Percentiles rank a stretch among this genome's conserved stretches.
Evolutionary conservation across 495 filamentous ascomycete genomes (phyloP).

Genomic region (Aspergillus ellipticus): DNA sequence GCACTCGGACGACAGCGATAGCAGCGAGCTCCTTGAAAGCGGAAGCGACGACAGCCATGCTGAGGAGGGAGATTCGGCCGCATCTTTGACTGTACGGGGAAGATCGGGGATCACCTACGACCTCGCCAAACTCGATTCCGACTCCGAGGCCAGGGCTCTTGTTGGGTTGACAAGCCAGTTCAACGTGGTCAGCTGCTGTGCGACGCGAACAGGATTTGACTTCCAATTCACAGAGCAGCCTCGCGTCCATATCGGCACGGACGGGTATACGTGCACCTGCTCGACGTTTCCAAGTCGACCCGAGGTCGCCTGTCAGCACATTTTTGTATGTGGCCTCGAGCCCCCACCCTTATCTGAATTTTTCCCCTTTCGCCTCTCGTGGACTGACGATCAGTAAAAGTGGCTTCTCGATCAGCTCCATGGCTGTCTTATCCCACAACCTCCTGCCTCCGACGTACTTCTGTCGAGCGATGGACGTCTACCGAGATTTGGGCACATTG

Average conservation of each 20-base stretch:
- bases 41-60: constrained; percentile 19
- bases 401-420: constrained; percentile 47
- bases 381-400: constrained; percentile 18
- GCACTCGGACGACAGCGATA: constrained; percentile 9
- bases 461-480: constrained; percentile 34
- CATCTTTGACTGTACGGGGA: constrained; percentile 23
- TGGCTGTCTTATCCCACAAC: constrained; percentile 27
- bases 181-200: constrained; percentile 34
- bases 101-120: constrained; percentile 46
- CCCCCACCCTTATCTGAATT: not conserved
- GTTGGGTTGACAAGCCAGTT: constrained; percentile 35
- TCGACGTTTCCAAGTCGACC: constrained; percentile 27
- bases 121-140: constrained; percentile 30
- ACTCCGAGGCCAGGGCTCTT: constrained; percentile 33
- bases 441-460: constrained; percentile 24
- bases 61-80: constrained; percentile 16
- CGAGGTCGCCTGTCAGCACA: constrained; percentile 42
- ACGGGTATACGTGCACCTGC: constrained; percentile 37
- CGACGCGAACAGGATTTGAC: constrained; percentile 28
- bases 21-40: constrained; percentile 3
- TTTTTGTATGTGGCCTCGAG: constrained; percentile 35
- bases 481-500: constrained; percentile 30
- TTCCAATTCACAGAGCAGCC: constrained; percentile 36
- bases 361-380: not conserved
- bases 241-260: constrained; percentile 27